Conservation (phyloP, 257 asterid genomes). For the Cinchona pubescens region DNA sequence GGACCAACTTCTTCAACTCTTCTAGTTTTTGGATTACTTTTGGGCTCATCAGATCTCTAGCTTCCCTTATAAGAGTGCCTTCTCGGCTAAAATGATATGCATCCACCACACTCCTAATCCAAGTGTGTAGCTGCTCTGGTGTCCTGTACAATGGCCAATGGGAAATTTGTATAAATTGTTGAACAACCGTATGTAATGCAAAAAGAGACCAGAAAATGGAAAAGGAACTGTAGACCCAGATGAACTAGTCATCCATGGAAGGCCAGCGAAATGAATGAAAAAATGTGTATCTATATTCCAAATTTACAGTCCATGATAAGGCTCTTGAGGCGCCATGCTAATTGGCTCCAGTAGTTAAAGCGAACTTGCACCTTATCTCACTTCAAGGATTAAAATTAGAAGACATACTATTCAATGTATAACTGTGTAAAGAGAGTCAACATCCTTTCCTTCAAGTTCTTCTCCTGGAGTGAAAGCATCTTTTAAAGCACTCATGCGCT, state of each 20-base stretch:
- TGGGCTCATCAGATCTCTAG: constrained; percentile 84
- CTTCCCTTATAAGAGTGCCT: constrained; percentile 73
- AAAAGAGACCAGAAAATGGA: neutral
- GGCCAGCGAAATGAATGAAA: neutral
- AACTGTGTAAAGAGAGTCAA: constrained; percentile 79
- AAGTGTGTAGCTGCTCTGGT: constrained; percentile 61
- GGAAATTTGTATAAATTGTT: neutral
- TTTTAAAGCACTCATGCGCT: constrained; percentile 57
- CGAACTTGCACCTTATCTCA: neutral
- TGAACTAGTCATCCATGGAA: neutral
- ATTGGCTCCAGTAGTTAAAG: neutral
- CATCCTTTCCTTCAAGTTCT: constrained; percentile 70
- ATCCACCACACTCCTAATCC: constrained; percentile 62
- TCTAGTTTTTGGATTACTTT: constrained; percentile 60
- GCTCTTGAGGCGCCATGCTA: neutral
- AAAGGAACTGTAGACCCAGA: neutral
- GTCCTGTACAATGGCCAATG: constrained; percentile 46
- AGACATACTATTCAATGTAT: too few relatives aligned
- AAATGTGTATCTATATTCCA: neutral
- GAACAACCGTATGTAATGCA: neutral
- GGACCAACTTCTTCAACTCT: constrained; percentile 54
- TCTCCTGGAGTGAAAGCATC: constrained; percentile 96
- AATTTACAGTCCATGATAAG: neutral
- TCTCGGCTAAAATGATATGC: constrained; percentile 79
- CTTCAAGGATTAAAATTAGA: constrained; percentile 5